Conservation (phyloP, 2,329 filamentous ascomycete species). For the Fusarium albidum region DNA sequence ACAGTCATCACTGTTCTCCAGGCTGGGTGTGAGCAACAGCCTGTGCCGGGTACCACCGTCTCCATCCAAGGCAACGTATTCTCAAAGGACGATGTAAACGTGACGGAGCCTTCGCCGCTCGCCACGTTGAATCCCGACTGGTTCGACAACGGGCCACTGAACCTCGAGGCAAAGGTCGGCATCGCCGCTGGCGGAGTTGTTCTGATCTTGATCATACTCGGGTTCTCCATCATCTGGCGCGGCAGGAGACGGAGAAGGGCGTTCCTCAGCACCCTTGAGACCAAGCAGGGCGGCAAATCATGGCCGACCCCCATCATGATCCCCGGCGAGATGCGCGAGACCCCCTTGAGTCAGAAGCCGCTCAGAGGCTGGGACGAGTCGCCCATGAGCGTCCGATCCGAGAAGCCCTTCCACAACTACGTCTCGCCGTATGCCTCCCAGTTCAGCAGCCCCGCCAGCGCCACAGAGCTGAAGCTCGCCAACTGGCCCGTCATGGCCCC, state of each 20-base stretch:
- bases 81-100: conserved; percentile 55
- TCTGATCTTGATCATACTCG: conserved; percentile 55
- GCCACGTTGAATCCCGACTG: conserved; percentile 51
- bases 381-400: conserved; percentile 54
- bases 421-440: conserved; percentile 68
- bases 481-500: conserved; percentile 27
- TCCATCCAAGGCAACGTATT: conserved; percentile 62
- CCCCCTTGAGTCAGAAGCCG: conserved; percentile 62
- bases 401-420: conserved; percentile 55
- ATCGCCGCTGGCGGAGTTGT: conserved; percentile 62
- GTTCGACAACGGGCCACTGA: conserved; percentile 54
- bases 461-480: conserved; percentile 44
- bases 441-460: conserved; percentile 65
- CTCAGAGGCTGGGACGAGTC: conserved; percentile 63
- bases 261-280: conserved; percentile 58
- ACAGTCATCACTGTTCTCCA: conserved; percentile 60
- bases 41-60: conserved; percentile 55
- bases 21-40: conserved; percentile 64
- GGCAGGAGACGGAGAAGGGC: conserved; percentile 64
- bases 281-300: conserved; percentile 46
- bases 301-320: conserved; percentile 50
- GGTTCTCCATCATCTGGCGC: conserved; percentile 63
- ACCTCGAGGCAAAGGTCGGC: conserved; percentile 64
- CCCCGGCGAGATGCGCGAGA: conserved; percentile 44
- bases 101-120: conserved; percentile 57